Percentiles rank a stretch among this genome's conserved stretches.
Evolutionary conservation across 768 basidiomycete genomes (phyloP).

Genomic region (Asterophora lycoperdoides): DNA sequence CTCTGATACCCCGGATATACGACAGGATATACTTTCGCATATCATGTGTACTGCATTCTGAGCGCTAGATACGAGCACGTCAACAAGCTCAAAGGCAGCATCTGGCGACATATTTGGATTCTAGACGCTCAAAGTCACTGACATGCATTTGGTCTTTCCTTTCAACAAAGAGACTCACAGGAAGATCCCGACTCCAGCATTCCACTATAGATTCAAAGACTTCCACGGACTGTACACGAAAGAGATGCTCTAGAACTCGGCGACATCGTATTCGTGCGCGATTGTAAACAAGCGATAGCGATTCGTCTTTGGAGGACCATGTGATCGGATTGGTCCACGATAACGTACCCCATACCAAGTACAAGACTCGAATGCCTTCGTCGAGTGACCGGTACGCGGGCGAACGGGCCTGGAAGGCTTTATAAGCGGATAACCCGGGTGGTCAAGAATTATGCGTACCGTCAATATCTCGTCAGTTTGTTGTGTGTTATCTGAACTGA

Average conservation of each 20-base stretch:
- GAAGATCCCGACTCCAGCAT: slow-evolving; percentile 66
- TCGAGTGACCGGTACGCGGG: slow-evolving; percentile 74
- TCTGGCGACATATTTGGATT: slow-evolving; percentile 37
- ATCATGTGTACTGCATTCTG: slow-evolving; percentile 86
- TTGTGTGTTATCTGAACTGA: slow-evolving; percentile 63
- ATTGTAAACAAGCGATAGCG: slow-evolving; percentile 60
- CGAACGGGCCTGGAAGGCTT: slow-evolving; percentile 53
- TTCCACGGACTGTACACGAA: slow-evolving; percentile 74
- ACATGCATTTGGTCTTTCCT: neutral
- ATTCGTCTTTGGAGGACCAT: slow-evolving; percentile 60
- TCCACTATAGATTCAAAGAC: slow-evolving; percentile 81
- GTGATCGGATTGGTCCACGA: slow-evolving; percentile 42
- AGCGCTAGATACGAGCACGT: slow-evolving; percentile 77
- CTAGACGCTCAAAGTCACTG: slow-evolving; percentile 20
- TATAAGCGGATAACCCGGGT: slow-evolving; percentile 2
- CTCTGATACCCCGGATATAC: slow-evolving; percentile 53
- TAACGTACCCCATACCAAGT: slow-evolving; percentile 66
- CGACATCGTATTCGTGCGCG: slow-evolving; percentile 68
- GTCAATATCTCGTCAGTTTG: slow-evolving; percentile 52
- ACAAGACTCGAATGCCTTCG: slow-evolving; percentile 77
- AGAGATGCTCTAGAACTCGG: slow-evolving; percentile 80
- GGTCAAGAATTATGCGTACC: slow-evolving; percentile 34
- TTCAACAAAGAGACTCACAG: slow-evolving; percentile 32
- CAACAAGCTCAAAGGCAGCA: slow-evolving; percentile 76
- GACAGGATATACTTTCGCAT: slow-evolving; percentile 73